These are phyloP conservation scores for Tetrahymena borealis DNA, from an alignment of 73 alveolate species.

Conservation along the genomic window DNA sequence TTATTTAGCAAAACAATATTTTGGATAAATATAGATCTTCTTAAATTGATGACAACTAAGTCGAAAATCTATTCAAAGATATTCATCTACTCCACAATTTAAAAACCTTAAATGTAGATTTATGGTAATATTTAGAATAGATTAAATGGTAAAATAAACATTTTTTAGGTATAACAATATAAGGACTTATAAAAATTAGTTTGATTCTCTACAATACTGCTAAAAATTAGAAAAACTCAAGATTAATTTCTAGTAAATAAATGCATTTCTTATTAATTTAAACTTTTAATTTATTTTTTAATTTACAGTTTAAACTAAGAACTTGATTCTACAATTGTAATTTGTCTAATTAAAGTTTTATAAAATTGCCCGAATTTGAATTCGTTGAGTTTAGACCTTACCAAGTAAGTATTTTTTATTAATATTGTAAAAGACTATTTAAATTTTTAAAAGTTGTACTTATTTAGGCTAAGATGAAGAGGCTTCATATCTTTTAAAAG, in stretches of 20 bases:
- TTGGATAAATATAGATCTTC: not conserved
- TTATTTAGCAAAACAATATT: no score
- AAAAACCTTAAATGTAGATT: not conserved
- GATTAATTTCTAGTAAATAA: not conserved
- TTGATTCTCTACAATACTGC: not conserved
- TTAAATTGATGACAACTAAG: not conserved
- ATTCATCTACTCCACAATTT: not conserved
- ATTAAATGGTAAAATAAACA: not conserved
- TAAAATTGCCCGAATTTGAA: no score
- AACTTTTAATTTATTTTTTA: not conserved
- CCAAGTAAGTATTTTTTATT: not conserved
- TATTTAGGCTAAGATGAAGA: not conserved
- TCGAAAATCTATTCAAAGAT: not conserved
- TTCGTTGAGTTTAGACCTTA: not conserved
- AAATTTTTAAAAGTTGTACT: not conserved
- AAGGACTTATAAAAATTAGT: not conserved
- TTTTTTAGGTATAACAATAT: not conserved
- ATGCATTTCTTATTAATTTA: not conserved
- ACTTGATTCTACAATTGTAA: no score
- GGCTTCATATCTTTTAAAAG: not conserved
- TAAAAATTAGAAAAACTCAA: not conserved
- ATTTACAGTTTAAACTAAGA: not conserved
- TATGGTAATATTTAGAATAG: not conserved
- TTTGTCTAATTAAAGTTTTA: no score
- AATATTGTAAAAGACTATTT: not conserved